phyloP scores from a whole-genome alignment of 495 filamentous ascomycete genomes.

The Amorphotheca resinae region DNA sequence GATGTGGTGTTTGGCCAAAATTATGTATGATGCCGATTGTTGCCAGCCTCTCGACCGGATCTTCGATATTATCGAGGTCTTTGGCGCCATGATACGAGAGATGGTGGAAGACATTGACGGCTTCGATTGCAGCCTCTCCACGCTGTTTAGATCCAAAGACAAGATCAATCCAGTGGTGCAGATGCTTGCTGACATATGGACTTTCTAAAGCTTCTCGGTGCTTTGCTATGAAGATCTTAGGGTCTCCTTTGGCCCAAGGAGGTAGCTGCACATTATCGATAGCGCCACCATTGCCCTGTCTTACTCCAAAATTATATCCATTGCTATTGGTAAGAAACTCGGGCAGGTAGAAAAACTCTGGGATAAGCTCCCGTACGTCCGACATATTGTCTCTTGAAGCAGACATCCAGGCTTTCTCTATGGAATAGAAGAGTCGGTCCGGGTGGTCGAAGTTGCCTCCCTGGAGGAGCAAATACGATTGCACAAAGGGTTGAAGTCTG shows the following conservation, averaged over 20 bases:
- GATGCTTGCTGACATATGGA: slow-evolving; percentile 76
- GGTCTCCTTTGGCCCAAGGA: slow-evolving; percentile 94
- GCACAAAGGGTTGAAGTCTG: slow-evolving; percentile 86
- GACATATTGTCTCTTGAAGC: slow-evolving; percentile 82
- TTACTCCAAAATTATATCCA: slow-evolving; percentile 78
- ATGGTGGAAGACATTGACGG: slow-evolving; percentile 90
- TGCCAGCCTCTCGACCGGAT: slow-evolving; percentile 69
- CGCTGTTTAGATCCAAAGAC: slow-evolving; percentile 93
- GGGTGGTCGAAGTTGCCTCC: slow-evolving; percentile 95
- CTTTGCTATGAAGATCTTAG: slow-evolving; percentile 89
- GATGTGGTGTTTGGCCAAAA: slow-evolving; percentile 93
- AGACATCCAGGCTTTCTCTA: slow-evolving; percentile 82
- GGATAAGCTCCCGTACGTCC: slow-evolving; percentile 86
- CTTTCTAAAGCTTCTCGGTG: slow-evolving; percentile 90
- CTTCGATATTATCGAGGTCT: slow-evolving; percentile 82
- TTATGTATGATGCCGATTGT: slow-evolving; percentile 96
- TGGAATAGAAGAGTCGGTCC: slow-evolving; percentile 87
- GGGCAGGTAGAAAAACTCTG: slow-evolving; percentile 93
- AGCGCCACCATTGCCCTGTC: slow-evolving; percentile 62
- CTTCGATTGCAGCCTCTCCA: slow-evolving; percentile 83
- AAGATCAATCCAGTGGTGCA: slow-evolving; percentile 94
- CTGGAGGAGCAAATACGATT: slow-evolving; percentile 93
- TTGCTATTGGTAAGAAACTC: slow-evolving; percentile 91
- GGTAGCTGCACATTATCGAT: slow-evolving; percentile 81
- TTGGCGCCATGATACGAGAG: slow-evolving; percentile 88